Evolutionary conservation across 2,329 filamentous ascomycete species (phyloP).

Genomic region (Juglanconis juglandina): DNA sequence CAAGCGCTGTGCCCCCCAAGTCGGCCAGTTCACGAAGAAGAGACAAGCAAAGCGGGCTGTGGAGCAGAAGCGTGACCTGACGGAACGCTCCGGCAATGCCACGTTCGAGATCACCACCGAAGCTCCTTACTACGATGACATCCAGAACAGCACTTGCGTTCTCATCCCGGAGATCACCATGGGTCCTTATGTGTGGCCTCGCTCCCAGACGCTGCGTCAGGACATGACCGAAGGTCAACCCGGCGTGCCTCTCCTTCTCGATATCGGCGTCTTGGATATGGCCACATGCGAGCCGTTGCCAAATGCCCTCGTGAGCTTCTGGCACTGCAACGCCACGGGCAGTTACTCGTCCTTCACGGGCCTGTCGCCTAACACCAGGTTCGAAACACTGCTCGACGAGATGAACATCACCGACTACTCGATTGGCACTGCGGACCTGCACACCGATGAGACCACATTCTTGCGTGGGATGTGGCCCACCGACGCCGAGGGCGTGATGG

Average conservation of each 20-base stretch:
- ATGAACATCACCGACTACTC: conserved; percentile 6
- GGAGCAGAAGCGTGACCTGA: not conserved
- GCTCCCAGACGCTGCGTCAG: conserved; percentile 28
- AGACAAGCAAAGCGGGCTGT: no score
- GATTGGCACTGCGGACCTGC: conserved; percentile 3
- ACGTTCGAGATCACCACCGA: conserved; percentile 22
- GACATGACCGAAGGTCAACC: conserved; percentile 30
- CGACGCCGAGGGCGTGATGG: conserved; percentile 3
- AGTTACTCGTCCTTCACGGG: conserved; percentile 4
- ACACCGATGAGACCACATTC: conserved; percentile 8
- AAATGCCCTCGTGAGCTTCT: conserved; percentile 30
- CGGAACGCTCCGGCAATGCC: conserved; percentile 16
- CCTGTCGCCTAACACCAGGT: conserved; percentile 5
- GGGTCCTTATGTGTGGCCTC: conserved; percentile 22
- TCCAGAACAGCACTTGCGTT: conserved; percentile 23
- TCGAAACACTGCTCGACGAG: not conserved
- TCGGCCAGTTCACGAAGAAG: no score
- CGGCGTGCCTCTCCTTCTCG: conserved; percentile 31
- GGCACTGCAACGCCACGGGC: conserved; percentile 28
- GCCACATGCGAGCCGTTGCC: conserved; percentile 29
- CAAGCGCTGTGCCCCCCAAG: no score
- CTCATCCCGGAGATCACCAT: conserved; percentile 17
- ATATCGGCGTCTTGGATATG: conserved; percentile 31
- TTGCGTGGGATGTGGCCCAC: conserved; percentile 11
- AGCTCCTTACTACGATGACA: conserved; percentile 19